phyloP scores from a whole-genome alignment of 1,284 basidiomycete species.

The Chondrostereum purpureum region DNA sequence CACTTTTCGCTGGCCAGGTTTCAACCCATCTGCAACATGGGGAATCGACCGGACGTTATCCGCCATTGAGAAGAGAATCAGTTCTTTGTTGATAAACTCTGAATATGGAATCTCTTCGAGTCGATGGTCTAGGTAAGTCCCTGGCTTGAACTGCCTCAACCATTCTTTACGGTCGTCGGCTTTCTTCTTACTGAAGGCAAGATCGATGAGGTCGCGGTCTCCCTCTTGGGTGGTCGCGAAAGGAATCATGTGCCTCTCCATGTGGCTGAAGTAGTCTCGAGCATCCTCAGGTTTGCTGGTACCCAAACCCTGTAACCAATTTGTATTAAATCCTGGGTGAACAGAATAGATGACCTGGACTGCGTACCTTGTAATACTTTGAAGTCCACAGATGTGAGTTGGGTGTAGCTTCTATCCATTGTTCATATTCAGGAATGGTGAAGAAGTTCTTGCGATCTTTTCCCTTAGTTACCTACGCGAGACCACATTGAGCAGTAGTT shows the following conservation, averaged over 20 bases:
- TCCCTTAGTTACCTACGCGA: slow-evolving; percentile 74
- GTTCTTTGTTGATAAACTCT: slow-evolving; percentile 98
- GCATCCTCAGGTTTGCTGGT: slow-evolving; percentile 87
- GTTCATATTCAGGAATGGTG: slow-evolving; percentile 95
- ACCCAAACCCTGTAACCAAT: slow-evolving; percentile 92
- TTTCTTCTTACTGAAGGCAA: slow-evolving; percentile 99
- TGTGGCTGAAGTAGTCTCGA: slow-evolving; percentile 88
- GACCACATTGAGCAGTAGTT: slow-evolving; percentile 2
- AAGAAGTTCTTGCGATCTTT: slow-evolving; percentile 86
- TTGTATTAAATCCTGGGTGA: too few relatives aligned
- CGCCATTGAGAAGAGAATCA: slow-evolving; percentile 99
- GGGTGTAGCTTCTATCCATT: slow-evolving; percentile 81
- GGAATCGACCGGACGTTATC: slow-evolving; percentile 97
- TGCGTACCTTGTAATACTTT: slow-evolving; percentile 92
- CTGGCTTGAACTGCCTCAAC: slow-evolving; percentile 92
- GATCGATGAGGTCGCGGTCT: slow-evolving; percentile 88
- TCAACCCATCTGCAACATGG: slow-evolving; percentile 89
- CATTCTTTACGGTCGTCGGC: slow-evolving; percentile 99
- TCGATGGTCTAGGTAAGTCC: slow-evolving; percentile 91
- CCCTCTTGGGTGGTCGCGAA: slow-evolving; percentile 80
- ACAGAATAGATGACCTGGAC: too few relatives aligned
- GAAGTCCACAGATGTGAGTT: slow-evolving; percentile 83
- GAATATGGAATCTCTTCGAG: slow-evolving; percentile 81
- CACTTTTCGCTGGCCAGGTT: slow-evolving; percentile 98
- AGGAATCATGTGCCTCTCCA: slow-evolving; percentile 91